Evolutionary conservation across 2,329 filamentous ascomycete genomes (phyloP).

Genomic region (Calonectria hawksworthii): DNA sequence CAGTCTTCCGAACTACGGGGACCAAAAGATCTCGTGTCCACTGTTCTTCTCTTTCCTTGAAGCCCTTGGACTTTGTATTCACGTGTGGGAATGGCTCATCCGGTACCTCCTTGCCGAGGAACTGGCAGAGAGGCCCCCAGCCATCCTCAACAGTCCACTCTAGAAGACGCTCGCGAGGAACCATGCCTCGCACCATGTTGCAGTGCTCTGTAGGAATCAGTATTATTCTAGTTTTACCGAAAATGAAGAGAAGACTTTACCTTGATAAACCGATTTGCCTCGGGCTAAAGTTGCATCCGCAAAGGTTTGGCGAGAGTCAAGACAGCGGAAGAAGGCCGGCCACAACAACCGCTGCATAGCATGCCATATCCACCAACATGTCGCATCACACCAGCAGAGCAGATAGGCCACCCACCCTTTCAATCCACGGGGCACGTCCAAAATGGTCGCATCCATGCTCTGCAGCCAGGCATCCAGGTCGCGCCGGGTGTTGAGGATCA

Average conservation of each 20-base stretch:
- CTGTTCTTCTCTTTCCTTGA: background rate
- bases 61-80: conserved; percentile 32
- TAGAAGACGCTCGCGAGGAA: conserved; percentile 44
- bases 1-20: background rate
- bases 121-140: conserved; percentile 52
- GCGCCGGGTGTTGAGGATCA: conserved; percentile 44
- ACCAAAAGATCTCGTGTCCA: background rate
- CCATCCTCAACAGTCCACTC: conserved; percentile 47
- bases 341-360: background rate
- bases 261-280: conserved; percentile 28
- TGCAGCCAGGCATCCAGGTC: conserved; percentile 46
- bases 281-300: background rate
- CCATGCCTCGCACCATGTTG: conserved; percentile 38
- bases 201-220: conserved; percentile 47
- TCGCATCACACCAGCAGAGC: background rate
- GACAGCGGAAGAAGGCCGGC: background rate
- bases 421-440: background rate
- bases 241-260: conserved; percentile 5
- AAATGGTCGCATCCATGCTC: conserved; percentile 35
- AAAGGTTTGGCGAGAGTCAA: background rate
- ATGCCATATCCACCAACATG: background rate
- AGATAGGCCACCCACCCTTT: background rate
- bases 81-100: conserved; percentile 45
- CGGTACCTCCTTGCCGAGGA: conserved; percentile 50
- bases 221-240: background rate